Conservation (phyloP, 2,329 filamentous ascomycete genomes). For the Botrytis medusae region DNA sequence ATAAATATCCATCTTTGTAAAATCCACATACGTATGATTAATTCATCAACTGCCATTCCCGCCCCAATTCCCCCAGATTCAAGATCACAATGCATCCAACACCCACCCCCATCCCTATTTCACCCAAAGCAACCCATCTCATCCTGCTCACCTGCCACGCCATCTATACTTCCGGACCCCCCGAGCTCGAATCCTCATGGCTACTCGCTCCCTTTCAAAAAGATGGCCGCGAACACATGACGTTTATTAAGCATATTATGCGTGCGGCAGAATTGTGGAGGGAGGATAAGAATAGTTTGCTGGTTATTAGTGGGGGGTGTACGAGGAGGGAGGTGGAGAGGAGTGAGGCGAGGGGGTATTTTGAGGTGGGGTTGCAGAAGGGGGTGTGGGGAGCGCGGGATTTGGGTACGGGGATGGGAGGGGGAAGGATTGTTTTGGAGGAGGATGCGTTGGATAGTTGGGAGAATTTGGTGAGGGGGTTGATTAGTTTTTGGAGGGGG, state of each 20-base stretch:
- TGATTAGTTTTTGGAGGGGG: constrained; percentile 43
- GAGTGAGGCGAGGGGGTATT: constrained; percentile 65
- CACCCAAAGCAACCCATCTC: constrained; percentile 51
- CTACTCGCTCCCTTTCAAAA: constrained; percentile 76
- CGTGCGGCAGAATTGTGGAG: constrained; percentile 47
- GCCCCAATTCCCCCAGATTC: not conserved
- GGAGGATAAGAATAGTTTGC: not conserved
- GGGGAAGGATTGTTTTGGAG: constrained; percentile 55
- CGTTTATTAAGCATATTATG: constrained; percentile 74
- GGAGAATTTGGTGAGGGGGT: constrained; percentile 77
- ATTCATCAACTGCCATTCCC: not conserved
- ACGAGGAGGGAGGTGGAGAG: constrained; percentile 58
- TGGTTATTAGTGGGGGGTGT: constrained; percentile 24
- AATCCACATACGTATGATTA: not conserved
- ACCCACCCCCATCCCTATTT: not conserved
- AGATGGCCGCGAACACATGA: constrained; percentile 60
- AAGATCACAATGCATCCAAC: not conserved
- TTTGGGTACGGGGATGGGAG: constrained; percentile 25
- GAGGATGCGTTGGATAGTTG: constrained; percentile 79
- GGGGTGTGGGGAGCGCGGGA: constrained; percentile 43
- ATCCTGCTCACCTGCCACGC: constrained; percentile 84
- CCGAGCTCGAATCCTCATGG: constrained; percentile 54
- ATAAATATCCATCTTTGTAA: not conserved
- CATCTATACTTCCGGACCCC: constrained; percentile 65
- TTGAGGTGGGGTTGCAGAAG: constrained; percentile 48